Evolutionary conservation across 495 filamentous ascomycete genomes (phyloP), one percentile per base, ranked within the genome.

Genomic region (Penicillium riverlandense): DNA sequence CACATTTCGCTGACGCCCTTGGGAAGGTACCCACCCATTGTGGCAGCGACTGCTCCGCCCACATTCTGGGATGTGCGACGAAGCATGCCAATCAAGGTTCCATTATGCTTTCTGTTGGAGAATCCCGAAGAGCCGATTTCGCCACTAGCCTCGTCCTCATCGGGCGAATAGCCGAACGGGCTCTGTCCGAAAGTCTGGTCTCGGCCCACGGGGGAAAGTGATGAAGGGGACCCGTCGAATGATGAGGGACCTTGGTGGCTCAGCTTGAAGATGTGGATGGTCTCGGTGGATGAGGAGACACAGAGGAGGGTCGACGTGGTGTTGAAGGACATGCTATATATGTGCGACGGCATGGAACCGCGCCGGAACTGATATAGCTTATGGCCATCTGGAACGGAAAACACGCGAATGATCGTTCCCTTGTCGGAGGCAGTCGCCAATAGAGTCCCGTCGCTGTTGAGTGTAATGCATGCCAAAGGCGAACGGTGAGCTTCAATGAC

Each of bases 301-400:
- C 89, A 95, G 31, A 98, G 82, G 2, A 98, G 75, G 7, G 91
- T 92, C 4, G 89, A 94, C 29, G 85, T 90, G 11, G 88, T 78
- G 61, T 98, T 98, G 72, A 97, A 98, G n/a, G 88, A 92, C 92
- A 98, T 96, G 79, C 89, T 94, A 64, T 86, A 96, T 46, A 98
- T 97, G 14, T 85, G 81, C 4, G 88, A 87, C 0, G 92, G 92
- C 63, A 95, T 95, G 8, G 90, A 94, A 22, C 92, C 92, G 49
- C 92, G 78, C 43, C 92, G 82, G 62, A 98, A 98, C 57, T 98
- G 91, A 54, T 85, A 96, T 12, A 98, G 77, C 59, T 95, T 98
- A 52, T 89, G 83, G 6, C 85, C 90, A 44, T 82, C 76, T 4
- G 92, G 94, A 5, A 98, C 76, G 0, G 86, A 84, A 64, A 97